Percentiles rank a stretch among this genome's conserved stretches.
Evolutionary conservation across 179 eudicot genomes (phyloP).

Genomic region (Corrigiola litoralis): DNA sequence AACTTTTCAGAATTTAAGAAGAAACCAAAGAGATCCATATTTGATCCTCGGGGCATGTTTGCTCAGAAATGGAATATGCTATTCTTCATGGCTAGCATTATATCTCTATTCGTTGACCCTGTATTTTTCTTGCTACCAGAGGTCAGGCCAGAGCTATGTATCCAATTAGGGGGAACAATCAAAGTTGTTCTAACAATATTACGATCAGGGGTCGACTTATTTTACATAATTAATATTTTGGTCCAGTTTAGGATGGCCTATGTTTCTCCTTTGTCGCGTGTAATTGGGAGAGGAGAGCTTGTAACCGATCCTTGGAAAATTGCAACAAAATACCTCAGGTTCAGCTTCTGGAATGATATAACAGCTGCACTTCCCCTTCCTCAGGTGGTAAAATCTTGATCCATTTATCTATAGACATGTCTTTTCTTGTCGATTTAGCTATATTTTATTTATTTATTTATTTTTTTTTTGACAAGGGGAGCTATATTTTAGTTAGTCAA

Average conservation of each 20-base stretch:
- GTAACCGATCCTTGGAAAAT: slow-evolving; percentile 52
- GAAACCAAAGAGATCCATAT: background rate
- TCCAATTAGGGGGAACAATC: slow-evolving; percentile 34
- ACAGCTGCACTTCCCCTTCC: slow-evolving; percentile 76
- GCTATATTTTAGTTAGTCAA: too few relatives aligned
- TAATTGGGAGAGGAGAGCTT: slow-evolving; percentile 75
- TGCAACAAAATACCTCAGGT: slow-evolving; percentile 41
- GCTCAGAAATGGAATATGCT: slow-evolving; percentile 22
- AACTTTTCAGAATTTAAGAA: background rate
- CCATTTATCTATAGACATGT: background rate
- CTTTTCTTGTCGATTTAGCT: background rate
- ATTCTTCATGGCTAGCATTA: slow-evolving; percentile 16
- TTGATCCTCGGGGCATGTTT: slow-evolving; percentile 22
- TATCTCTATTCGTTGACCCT: slow-evolving; percentile 27
- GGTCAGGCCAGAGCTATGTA: slow-evolving; percentile 34
- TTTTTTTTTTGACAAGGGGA: too few relatives aligned
- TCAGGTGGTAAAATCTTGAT: slow-evolving; percentile 38
- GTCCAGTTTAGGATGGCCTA: slow-evolving; percentile 62
- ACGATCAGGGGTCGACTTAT: slow-evolving; percentile 47
- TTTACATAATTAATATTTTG: slow-evolving; percentile 50
- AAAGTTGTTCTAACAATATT: slow-evolving; percentile 41
- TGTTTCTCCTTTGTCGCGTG: slow-evolving; percentile 66
- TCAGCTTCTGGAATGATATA: slow-evolving; percentile 51
- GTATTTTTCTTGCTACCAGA: slow-evolving; percentile 54
- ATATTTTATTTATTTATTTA: too few relatives aligned